A percentile compares a stretch with the other conserved stretches of the same genome.
phyloP scores from a whole-genome alignment of 176 grass and related monocot genomes.

The Zizania latifolia region DNA sequence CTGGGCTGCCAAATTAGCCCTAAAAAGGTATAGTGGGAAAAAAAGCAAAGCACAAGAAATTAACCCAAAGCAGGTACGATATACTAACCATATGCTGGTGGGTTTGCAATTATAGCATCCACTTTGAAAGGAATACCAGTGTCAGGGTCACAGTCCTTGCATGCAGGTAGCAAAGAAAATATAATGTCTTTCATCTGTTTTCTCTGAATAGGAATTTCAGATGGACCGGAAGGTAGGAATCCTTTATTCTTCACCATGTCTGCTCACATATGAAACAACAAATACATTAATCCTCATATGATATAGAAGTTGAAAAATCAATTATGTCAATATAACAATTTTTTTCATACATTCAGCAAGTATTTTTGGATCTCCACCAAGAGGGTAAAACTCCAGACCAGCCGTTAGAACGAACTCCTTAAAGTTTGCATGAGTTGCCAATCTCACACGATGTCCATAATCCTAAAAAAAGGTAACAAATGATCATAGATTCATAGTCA shows the following conservation, averaged over 20 bases:
- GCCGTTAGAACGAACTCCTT: slow-evolving; percentile 90
- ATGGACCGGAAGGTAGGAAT: slow-evolving; percentile 81
- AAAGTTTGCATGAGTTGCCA: slow-evolving; percentile 96
- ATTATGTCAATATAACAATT: background rate
- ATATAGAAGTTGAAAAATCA: background rate
- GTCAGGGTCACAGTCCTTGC: slow-evolving; percentile 69
- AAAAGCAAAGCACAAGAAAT: background rate
- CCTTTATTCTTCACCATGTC: slow-evolving; percentile 99
- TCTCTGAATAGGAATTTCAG: slow-evolving; percentile 86
- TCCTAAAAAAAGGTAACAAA: slow-evolving; percentile 46
- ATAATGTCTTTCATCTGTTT: slow-evolving; percentile 96
- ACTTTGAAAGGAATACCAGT: slow-evolving; percentile 64
- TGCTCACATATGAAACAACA: slow-evolving; percentile 30
- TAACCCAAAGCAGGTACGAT: slow-evolving; percentile 8
- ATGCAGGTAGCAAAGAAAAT: slow-evolving; percentile 76
- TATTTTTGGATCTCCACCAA: slow-evolving; percentile 94
- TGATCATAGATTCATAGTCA: background rate
- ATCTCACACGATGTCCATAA: slow-evolving; percentile 83
- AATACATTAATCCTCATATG: background rate
- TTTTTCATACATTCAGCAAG: slow-evolving; percentile 66
- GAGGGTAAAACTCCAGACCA: slow-evolving; percentile 86
- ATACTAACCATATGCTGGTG: slow-evolving; percentile 80
- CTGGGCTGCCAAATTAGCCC: too few relatives aligned
- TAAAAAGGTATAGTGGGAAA: background rate
- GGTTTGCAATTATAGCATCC: slow-evolving; percentile 93